Conservation (phyloP, 352 stramenopile genomes). For the Peronospora farinosa region DNA sequence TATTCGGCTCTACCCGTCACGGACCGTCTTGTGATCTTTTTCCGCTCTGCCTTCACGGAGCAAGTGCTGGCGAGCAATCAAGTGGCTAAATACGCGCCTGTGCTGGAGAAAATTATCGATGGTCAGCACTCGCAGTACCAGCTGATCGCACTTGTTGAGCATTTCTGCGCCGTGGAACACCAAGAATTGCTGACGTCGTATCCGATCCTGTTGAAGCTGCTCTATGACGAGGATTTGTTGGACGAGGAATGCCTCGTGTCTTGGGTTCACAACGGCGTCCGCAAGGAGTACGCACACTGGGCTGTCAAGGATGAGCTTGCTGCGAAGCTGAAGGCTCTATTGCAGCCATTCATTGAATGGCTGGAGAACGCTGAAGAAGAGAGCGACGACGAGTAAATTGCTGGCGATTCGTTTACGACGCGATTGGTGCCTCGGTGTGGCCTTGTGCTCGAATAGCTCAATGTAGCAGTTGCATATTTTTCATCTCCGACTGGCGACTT, state of each 20-base stretch:
- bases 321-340: constrained; percentile 74
- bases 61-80: constrained; percentile 91
- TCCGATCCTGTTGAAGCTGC: constrained; percentile 92
- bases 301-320: constrained; percentile 86
- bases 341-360: constrained; percentile 95
- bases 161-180: constrained; percentile 88
- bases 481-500: background rate
- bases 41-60: constrained; percentile 83
- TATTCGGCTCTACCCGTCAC: constrained; percentile 85
- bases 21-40: constrained; percentile 92
- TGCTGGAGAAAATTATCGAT: constrained; percentile 82
- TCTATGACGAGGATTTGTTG: constrained; percentile 95
- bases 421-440: constrained; percentile 1
- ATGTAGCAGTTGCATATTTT: constrained; percentile 16
- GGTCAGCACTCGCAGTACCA: constrained; percentile 89
- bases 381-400: constrained; percentile 46
- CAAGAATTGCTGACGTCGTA: constrained; percentile 75
- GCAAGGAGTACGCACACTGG: constrained; percentile 83
- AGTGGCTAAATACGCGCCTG: constrained; percentile 77
- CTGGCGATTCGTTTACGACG: constrained; percentile 6
- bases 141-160: constrained; percentile 88
- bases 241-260: constrained; percentile 93
- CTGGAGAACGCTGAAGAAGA: constrained; percentile 94
- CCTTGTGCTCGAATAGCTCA: constrained; percentile 4
- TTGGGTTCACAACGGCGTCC: constrained; percentile 78